Conservation (phyloP, 306 rosid species). For the Phaseolus lunatus region DNA sequence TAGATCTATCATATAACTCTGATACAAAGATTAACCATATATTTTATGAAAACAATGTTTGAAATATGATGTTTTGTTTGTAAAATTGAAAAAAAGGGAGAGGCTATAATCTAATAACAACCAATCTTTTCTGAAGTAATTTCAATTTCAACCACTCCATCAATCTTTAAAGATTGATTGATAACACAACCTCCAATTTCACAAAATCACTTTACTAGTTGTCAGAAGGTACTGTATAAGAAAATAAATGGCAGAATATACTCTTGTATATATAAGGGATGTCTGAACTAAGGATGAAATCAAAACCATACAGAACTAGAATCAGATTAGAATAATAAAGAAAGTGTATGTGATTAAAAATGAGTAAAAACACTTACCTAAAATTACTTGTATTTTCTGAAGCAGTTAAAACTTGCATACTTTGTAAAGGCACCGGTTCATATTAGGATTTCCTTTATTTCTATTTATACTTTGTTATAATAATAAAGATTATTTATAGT, state of each 20-base stretch:
- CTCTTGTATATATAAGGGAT: neutral
- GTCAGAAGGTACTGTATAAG: neutral
- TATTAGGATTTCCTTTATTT: constrained; percentile 16
- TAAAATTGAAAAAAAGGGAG: neutral
- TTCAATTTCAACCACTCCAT: neutral
- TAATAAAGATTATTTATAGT: constrained; percentile 27
- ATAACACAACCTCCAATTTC: neutral
- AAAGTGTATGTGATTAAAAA: neutral
- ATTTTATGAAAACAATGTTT: constrained; percentile 24
- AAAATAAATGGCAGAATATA: neutral
- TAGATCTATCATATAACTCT: neutral
- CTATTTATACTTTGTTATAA: constrained; percentile 9
- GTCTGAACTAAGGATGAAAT: neutral
- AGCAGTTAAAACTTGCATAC: constrained; percentile 30
- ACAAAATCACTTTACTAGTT: neutral
- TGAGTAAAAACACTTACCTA: neutral
- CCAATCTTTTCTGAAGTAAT: neutral
- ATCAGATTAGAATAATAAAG: constrained; percentile 7
- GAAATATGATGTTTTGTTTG: neutral
- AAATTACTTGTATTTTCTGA: neutral
- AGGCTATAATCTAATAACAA: neutral
- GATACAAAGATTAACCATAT: constrained; percentile 5
- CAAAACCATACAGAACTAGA: neutral
- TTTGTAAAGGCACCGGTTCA: neutral
- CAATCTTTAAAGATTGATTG: too few relatives aligned